Conservation (phyloP, 768 basidiomycete genomes). For the Russula dissimulans region DNA sequence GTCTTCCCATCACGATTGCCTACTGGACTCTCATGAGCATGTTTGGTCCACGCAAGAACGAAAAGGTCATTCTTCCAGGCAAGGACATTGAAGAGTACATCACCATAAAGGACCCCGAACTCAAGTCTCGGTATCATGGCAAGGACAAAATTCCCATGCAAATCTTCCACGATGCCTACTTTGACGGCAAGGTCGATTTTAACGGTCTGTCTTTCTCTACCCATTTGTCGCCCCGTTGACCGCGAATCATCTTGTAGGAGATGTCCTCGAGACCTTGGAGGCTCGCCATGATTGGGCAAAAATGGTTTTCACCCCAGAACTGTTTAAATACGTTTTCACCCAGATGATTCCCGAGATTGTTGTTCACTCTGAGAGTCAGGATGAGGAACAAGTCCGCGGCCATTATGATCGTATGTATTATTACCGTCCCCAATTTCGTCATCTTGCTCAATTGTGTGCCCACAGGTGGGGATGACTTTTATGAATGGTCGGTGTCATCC, state of each 20-base stretch:
- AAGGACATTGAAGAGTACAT: constrained; percentile 87
- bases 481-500: constrained; percentile 52
- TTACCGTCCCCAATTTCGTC: neutral
- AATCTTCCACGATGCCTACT: constrained; percentile 94
- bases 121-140: constrained; percentile 71
- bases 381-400: constrained; percentile 90
- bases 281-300: constrained; percentile 93
- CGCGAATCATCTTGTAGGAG: constrained; percentile 41
- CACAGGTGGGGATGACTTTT: constrained; percentile 89
- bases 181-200: constrained; percentile 92
- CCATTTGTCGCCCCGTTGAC: constrained; percentile 9
- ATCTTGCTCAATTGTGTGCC: constrained; percentile 1
- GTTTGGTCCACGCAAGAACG: constrained; percentile 73
- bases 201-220: constrained; percentile 51
- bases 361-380: constrained; percentile 82
- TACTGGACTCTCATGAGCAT: constrained; percentile 89
- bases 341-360: constrained; percentile 90
- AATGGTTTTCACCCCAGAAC: constrained; percentile 81
- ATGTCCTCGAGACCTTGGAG: constrained; percentile 89
- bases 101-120: constrained; percentile 74
- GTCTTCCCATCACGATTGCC: constrained; percentile 64
- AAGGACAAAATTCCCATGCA: constrained; percentile 97
- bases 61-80: constrained; percentile 76
- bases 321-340: constrained; percentile 90
- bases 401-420: constrained; percentile 78